phyloP scores from a whole-genome alignment of 2,329 filamentous ascomycete genomes.

The Penicillium sp. region DNA sequence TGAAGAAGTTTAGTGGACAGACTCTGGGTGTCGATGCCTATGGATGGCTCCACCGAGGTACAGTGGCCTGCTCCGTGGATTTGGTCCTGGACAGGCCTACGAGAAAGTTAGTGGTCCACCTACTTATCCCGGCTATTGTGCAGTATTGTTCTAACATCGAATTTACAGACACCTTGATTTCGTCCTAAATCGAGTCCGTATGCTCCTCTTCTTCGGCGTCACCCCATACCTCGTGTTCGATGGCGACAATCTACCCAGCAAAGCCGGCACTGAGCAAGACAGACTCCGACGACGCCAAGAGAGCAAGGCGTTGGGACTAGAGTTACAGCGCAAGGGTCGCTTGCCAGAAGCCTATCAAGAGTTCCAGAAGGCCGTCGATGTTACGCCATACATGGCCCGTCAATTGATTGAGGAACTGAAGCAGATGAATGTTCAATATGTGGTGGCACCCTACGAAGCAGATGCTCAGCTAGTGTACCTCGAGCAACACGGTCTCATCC shows the following conservation, averaged over 20 bases:
- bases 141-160: slow-evolving; percentile 21
- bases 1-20: slow-evolving; percentile 85
- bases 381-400: slow-evolving; percentile 94
- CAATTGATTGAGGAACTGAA: slow-evolving; percentile 91
- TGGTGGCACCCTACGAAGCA: slow-evolving; percentile 96
- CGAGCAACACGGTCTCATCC: slow-evolving; percentile 78
- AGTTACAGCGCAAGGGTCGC: slow-evolving; percentile 80
- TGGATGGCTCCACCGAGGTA: slow-evolving; percentile 95
- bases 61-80: slow-evolving; percentile 86
- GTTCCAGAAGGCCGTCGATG: slow-evolving; percentile 91
- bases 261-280: slow-evolving; percentile 80
- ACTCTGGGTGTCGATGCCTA: slow-evolving; percentile 95
- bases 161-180: slow-evolving; percentile 78
- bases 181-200: slow-evolving; percentile 84
- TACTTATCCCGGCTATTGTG: not conserved
- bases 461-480: slow-evolving; percentile 96
- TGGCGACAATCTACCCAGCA: slow-evolving; percentile 92
- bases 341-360: slow-evolving; percentile 77
- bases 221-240: slow-evolving; percentile 97
- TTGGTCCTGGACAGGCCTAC: slow-evolving; percentile 87
- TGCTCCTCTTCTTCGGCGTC: slow-evolving; percentile 91
- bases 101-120: slow-evolving; percentile 63
- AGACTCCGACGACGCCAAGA: slow-evolving; percentile 75
- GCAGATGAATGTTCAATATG: slow-evolving; percentile 73
- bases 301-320: slow-evolving; percentile 72